A percentile compares a stretch with the other conserved stretches of the same genome.
These are phyloP conservation scores for Basidiobolus meristosporus DNA, from an alignment of 371 early-diverging fungal species.

Conservation along the genomic window DNA sequence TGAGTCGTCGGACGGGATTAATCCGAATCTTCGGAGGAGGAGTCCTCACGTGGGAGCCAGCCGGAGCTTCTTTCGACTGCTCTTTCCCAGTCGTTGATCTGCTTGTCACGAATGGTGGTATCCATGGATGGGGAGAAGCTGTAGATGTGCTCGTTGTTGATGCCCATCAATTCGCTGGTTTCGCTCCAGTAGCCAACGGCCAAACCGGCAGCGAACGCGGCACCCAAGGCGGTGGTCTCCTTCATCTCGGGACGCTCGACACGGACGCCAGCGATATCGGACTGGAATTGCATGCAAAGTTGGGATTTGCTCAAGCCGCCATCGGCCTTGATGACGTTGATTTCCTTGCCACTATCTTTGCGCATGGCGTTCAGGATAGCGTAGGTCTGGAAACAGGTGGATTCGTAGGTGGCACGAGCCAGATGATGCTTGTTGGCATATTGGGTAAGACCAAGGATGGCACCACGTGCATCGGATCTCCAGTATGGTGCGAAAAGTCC, in stretches of 20 bases:
- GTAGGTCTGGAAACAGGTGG: constrained; percentile 74
- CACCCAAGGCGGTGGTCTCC: constrained; percentile 86
- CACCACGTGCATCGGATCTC: constrained; percentile 77
- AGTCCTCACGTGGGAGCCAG: constrained; percentile 17
- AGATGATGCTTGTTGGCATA: constrained; percentile 73
- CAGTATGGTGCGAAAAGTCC: constrained; percentile 92
- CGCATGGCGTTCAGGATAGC: constrained; percentile 83
- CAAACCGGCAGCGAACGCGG: constrained; percentile 82
- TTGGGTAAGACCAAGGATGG: constrained; percentile 75
- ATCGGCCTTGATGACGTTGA: constrained; percentile 64
- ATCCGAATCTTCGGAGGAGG: no score
- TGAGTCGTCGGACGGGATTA: no score
- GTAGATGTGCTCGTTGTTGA: constrained; percentile 11
- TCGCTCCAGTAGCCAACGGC: constrained; percentile 56
- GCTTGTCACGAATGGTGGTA: constrained; percentile 27
- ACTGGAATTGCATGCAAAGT: constrained; percentile 78
- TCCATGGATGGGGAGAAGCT: constrained; percentile 21
- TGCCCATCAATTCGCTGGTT: constrained; percentile 8
- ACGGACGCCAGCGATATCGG: constrained; percentile 64
- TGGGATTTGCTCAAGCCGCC: constrained; percentile 87
- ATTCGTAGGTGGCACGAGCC: constrained; percentile 74
- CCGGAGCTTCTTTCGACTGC: constrained; percentile 60
- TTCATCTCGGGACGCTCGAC: constrained; percentile 79
- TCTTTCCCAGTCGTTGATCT: constrained; percentile 63
- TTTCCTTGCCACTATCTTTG: constrained; percentile 34